These are phyloP conservation scores for Serendipita vermifera DNA, from an alignment of 768 basidiomycete species.

Conservation along the genomic window DNA sequence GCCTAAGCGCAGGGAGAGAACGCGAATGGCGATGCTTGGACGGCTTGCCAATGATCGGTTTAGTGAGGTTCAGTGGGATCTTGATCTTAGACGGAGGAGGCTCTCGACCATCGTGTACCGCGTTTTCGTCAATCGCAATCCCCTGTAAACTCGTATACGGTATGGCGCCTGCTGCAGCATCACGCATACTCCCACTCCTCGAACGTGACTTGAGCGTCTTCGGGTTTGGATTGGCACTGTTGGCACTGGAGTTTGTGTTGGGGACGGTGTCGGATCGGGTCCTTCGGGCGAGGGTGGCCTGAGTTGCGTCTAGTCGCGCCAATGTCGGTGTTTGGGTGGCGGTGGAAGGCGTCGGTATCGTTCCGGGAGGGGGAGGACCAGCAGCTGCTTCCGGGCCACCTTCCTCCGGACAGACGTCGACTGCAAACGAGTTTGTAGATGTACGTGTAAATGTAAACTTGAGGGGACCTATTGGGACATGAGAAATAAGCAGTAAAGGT, in stretches of 20 bases:
- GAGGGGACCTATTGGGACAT: background rate
- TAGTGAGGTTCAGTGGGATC: background rate
- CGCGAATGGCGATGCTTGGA: slow-evolving; percentile 5
- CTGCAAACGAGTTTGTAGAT: background rate
- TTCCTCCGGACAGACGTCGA: slow-evolving; percentile 5
- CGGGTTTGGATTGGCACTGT: too few relatives aligned
- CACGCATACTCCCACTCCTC: background rate
- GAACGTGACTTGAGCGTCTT: too few relatives aligned
- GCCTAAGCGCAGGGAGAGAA: background rate
- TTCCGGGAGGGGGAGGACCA: background rate
- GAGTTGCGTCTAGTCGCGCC: too few relatives aligned
- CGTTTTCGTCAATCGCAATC: background rate
- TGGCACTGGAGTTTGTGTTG: too few relatives aligned
- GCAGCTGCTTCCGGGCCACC: background rate
- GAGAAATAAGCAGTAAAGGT: background rate
- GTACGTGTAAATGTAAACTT: slow-evolving; percentile 8
- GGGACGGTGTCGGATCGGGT: background rate
- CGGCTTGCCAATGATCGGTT: background rate
- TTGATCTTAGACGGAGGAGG: background rate
- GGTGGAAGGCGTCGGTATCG: too few relatives aligned
- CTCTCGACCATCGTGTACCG: background rate
- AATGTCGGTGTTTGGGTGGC: too few relatives aligned
- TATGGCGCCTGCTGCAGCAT: too few relatives aligned
- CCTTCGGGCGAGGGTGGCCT: background rate
- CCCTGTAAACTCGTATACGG: background rate